Conservation (phyloP, 495 filamentous ascomycete species). For the Penicillium chermesinum region DNA sequence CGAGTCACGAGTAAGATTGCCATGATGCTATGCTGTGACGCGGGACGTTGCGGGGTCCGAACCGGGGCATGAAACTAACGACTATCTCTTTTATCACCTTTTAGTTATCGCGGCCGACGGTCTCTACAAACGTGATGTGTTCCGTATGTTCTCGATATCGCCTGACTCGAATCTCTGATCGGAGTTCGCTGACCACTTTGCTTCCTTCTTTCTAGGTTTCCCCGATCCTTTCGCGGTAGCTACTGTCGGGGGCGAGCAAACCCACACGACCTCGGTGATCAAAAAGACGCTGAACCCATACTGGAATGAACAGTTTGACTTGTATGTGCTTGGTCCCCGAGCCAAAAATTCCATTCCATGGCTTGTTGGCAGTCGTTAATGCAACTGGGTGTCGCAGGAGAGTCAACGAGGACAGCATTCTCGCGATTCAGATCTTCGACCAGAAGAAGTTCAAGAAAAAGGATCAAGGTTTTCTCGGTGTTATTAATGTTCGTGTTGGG, state of each 20-base stretch:
- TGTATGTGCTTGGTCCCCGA: slow-evolving; percentile 64
- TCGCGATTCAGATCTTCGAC: slow-evolving; percentile 97
- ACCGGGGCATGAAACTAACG: slow-evolving; percentile 15
- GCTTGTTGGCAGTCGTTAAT: slow-evolving; percentile 5
- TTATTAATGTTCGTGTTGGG: slow-evolving; percentile 94
- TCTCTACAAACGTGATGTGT: slow-evolving; percentile 98
- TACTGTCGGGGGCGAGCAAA: slow-evolving; percentile 94
- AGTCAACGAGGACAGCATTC: slow-evolving; percentile 88
- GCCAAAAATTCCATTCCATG: no score
- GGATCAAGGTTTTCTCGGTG: slow-evolving; percentile 96
- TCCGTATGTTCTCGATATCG: slow-evolving; percentile 52
- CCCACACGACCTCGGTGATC: slow-evolving; percentile 88
- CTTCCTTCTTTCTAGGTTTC: slow-evolving; percentile 64
- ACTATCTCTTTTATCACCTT: slow-evolving; percentile 5
- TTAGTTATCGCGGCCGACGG: slow-evolving; percentile 97
- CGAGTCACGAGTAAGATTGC: slow-evolving; percentile 57
- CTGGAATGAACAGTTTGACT: slow-evolving; percentile 98
- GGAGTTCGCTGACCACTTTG: slow-evolving; percentile 14
- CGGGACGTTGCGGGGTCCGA: slow-evolving; percentile 21
- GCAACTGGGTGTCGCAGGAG: slow-evolving; percentile 47
- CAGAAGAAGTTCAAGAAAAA: slow-evolving; percentile 99
- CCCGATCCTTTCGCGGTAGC: slow-evolving; percentile 97
- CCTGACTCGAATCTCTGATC: slow-evolving; percentile 3
- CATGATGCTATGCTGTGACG: slow-evolving; percentile 11
- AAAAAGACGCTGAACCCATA: slow-evolving; percentile 97